Percentiles rank a stretch among this genome's conserved stretches.
Evolutionary conservation across 2,329 filamentous ascomycete species (phyloP).

Genomic region (Blastomyces emzantsi): DNA sequence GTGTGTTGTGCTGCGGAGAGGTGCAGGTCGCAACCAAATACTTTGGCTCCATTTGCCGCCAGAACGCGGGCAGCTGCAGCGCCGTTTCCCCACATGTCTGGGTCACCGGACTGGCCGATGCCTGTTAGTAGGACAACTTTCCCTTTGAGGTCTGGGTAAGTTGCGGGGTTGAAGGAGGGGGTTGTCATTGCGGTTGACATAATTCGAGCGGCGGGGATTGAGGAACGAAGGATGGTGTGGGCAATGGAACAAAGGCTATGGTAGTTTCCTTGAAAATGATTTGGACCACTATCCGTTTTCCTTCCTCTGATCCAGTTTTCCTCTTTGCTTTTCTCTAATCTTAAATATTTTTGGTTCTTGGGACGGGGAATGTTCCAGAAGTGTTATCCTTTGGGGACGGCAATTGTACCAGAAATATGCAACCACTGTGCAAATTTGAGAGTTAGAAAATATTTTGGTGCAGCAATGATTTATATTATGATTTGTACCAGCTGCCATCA

Average conservation of each 20-base stretch:
- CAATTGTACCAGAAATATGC: neutral
- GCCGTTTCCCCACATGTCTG: constrained; percentile 44
- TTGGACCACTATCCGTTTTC: neutral
- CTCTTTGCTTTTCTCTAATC: neutral
- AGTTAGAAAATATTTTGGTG: neutral
- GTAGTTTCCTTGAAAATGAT: neutral
- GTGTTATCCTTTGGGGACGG: neutral
- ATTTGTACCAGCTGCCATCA: neutral
- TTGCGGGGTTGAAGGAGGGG: constrained; percentile 8
- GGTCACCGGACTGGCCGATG: constrained; percentile 31
- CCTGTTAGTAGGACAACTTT: constrained; percentile 23
- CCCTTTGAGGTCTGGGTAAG: constrained; percentile 17
- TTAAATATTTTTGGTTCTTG: neutral
- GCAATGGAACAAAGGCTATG: neutral
- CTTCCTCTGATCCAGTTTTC: neutral
- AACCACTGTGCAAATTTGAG: neutral
- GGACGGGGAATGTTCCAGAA: neutral
- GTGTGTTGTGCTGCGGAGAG: constrained; percentile 35
- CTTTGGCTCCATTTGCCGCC: constrained; percentile 40
- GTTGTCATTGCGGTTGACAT: neutral
- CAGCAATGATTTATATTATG: neutral
- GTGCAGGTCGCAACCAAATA: constrained; percentile 46
- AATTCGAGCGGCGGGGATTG: neutral
- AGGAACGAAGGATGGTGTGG: neutral
- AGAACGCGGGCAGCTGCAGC: constrained; percentile 43